Percentiles rank a stretch among this genome's conserved stretches.
Conservation (phyloP, 306 rosid species). For the Sesbania bispinosa region DNA sequence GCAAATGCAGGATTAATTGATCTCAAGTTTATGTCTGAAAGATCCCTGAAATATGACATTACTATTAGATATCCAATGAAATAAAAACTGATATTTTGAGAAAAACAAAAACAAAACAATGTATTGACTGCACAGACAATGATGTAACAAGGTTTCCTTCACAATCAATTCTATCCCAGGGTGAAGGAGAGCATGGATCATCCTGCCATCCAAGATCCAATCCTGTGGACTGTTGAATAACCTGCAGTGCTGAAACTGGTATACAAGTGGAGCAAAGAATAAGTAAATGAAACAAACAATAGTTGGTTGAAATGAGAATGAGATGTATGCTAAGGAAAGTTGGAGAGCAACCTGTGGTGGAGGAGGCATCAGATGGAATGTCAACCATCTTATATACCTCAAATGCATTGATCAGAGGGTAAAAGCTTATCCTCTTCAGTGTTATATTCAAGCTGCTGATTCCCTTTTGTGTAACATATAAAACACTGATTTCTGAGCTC, state of each 20-base stretch:
- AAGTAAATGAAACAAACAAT: slow-evolving; percentile 15
- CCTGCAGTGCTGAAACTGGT: slow-evolving; percentile 86
- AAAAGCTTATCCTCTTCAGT: slow-evolving; percentile 49
- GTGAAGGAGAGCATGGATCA: slow-evolving; percentile 85
- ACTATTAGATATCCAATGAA: slow-evolving; percentile 21
- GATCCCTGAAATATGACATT: slow-evolving; percentile 48
- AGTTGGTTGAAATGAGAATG: not conserved
- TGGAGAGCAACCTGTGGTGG: slow-evolving; percentile 75
- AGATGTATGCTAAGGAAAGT: not conserved
- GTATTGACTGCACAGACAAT: slow-evolving; percentile 41
- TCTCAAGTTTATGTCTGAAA: slow-evolving; percentile 70
- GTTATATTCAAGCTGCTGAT: slow-evolving; percentile 64
- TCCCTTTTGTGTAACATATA: slow-evolving; percentile 45
- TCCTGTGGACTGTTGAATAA: slow-evolving; percentile 78
- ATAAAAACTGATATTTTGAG: not conserved
- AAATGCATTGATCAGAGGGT: slow-evolving; percentile 87
- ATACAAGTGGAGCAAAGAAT: slow-evolving; percentile 20
- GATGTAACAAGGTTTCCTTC: slow-evolving; percentile 79
- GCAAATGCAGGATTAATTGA: slow-evolving; percentile 79
- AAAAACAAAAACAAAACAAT: not conserved
- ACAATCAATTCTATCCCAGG: slow-evolving; percentile 75
- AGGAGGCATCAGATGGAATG: slow-evolving; percentile 74
- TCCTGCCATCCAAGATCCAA: slow-evolving; percentile 89
- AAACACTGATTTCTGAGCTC: slow-evolving; percentile 54
- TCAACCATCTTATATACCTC: slow-evolving; percentile 76